Base-by-base conservation (phyloP, 148 eudicot genomes). In the Euryodendron excelsum region DNA sequence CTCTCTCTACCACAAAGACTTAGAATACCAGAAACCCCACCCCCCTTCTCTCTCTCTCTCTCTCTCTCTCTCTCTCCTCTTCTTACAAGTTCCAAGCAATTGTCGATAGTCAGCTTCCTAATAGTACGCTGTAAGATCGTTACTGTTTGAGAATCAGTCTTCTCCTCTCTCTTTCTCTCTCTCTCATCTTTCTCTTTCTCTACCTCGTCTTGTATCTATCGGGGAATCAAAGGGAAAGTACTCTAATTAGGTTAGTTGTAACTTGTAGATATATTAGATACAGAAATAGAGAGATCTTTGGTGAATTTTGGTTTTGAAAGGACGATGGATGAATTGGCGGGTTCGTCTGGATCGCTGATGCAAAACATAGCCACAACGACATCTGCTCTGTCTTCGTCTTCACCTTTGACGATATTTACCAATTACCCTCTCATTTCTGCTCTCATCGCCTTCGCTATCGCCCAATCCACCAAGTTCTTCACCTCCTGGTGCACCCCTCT, bases 381-480 rank as follows among this genome's bases (percentile, higher is more conserved):
- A 9, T 50, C 77, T 36, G 5, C 66, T 30, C 41, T 31, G 6
- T 67, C 79, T 14, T 27, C 69, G 20, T 71, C 58, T 14, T 69
- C 81, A 0, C 53, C 84, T 20, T 45, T n/a, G 18, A 78, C 82
- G 1, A 30, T 83, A 4, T 71, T 83, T 3, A 71, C 67, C 25
- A 83, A 83, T 55, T 83, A 70, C 30, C 79, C 85, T 13, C 77
- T 83, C 59, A n/a, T 83, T 20, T 80, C 82, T 31, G 82, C 85
- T 12, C 73, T 83, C 28, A 13, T 83, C 5, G 85, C 85, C 44
- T 83, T 83, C 69, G 75, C 85, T 27, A 47, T 79, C 72, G 85
- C 85, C 21, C 85, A 83, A 64, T 71, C 66, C 44, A 75, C 71
- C 60, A 83, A 83, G 69, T 69, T 83, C 77, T 33, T 83, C 77